Evolutionary conservation across 2,329 filamentous ascomycete species (phyloP).

Genomic region (Pestalotiopsis sp.): DNA sequence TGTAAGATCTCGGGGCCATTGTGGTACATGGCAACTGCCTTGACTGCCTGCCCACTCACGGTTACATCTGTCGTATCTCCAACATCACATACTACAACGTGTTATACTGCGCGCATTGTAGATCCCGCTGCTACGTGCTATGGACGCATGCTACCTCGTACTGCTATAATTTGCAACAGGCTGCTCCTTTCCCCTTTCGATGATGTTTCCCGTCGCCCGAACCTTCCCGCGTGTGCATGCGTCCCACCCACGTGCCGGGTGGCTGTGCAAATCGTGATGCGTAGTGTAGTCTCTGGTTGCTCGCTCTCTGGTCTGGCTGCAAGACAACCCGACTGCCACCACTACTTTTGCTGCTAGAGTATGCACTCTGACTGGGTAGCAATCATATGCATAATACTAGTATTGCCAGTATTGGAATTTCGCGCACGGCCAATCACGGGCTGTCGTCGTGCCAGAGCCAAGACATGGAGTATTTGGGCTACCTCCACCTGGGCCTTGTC

Average conservation of each 20-base stretch:
- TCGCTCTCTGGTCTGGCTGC: background rate
- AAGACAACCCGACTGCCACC: background rate
- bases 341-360: background rate
- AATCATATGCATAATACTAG: background rate
- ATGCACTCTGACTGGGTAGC: background rate
- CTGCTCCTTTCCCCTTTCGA: constrained; percentile 3
- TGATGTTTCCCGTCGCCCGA: constrained; percentile 3
- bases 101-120: background rate
- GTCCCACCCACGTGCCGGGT: constrained; percentile 8
- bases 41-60: no score
- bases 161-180: background rate
- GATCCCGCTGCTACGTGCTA: background rate
- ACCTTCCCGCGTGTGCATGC: background rate
- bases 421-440: background rate
- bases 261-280: constrained; percentile 2
- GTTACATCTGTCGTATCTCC: no score
- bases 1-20: background rate
- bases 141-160: background rate
- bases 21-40: background rate
- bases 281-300: no score
- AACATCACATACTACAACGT: background rate
- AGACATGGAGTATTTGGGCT: background rate
- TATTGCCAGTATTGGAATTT: background rate
- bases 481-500: background rate
- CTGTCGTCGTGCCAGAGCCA: background rate